A percentile compares a stretch with the other conserved stretches of the same genome.
Conservation (phyloP, 2,329 filamentous ascomycete species). For the Dothistroma septosporum region DNA sequence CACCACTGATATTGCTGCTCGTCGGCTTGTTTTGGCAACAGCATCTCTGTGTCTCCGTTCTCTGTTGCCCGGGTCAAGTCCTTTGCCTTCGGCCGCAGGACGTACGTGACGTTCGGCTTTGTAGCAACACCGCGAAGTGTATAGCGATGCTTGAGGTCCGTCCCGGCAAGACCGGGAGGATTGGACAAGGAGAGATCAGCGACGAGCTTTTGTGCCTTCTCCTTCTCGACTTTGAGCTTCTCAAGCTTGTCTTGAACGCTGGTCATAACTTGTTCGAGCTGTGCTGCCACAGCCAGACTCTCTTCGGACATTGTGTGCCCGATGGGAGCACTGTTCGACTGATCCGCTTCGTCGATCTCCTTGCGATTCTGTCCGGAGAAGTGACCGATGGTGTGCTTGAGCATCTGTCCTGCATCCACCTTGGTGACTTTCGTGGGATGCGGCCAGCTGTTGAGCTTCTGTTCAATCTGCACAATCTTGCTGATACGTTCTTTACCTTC, state of each 20-base stretch:
- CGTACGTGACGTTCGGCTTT: constrained; percentile 54
- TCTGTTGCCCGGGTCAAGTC: constrained; percentile 1
- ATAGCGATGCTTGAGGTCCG: constrained; percentile 47
- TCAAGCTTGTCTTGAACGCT: constrained; percentile 33
- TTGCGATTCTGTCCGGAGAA: constrained; percentile 30
- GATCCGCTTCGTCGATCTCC: constrained; percentile 22
- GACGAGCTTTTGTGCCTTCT: constrained; percentile 30
- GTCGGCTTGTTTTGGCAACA: constrained; percentile 20
- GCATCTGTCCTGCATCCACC: constrained; percentile 37
- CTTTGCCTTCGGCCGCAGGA: constrained; percentile 37
- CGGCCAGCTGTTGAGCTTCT: constrained; percentile 37
- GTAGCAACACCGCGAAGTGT: constrained; percentile 57
- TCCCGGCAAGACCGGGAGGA: constrained; percentile 18
- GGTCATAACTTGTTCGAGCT: constrained; percentile 34
- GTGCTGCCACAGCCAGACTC: constrained; percentile 25
- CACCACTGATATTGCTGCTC: constrained; percentile 51
- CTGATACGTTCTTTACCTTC: constrained; percentile 29
- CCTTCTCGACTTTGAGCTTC: constrained; percentile 29
- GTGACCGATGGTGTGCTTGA: constrained; percentile 33
- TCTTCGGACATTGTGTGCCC: constrained; percentile 10
- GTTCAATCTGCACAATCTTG: constrained; percentile 35
- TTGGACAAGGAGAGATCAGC: constrained; percentile 27
- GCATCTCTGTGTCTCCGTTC: not conserved
- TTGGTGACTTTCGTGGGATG: constrained; percentile 30
- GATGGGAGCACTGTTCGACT: constrained; percentile 19